Conservation (phyloP, 83 land plant species). For the Picea abies region DNA sequence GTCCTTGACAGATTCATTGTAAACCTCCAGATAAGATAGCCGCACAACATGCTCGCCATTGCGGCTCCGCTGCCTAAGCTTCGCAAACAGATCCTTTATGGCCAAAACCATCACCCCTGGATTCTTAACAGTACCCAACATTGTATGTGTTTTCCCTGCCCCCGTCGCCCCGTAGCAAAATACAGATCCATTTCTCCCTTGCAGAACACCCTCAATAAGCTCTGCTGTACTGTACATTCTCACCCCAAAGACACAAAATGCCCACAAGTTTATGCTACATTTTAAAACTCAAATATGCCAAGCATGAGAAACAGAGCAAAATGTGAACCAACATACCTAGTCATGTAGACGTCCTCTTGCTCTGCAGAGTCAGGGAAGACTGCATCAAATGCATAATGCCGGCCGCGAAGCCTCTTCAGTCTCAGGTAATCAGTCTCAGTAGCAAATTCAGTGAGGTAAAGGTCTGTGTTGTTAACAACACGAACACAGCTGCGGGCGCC, state of each 20-base stretch:
- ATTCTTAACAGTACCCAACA: conserved; percentile 39
- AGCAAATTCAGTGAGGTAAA: conserved; percentile 33
- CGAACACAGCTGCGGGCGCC: conserved; percentile 34
- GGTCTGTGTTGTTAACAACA: conserved; percentile 26
- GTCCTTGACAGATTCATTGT: too few relatives aligned
- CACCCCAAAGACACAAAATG: too few relatives aligned
- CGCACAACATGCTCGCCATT: conserved; percentile 44
- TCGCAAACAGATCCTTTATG: conserved; percentile 42
- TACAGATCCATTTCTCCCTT: conserved; percentile 42
- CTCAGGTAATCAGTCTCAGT: conserved; percentile 45
- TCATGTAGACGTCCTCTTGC: too few relatives aligned
- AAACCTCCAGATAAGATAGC: conserved; percentile 46
- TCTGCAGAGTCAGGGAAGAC: conserved; percentile 17
- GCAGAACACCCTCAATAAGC: conserved; percentile 49
- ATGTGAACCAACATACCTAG: too few relatives aligned
- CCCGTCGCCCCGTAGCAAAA: conserved; percentile 64
- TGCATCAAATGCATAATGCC: conserved; percentile 55
- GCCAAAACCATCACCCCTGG: conserved; percentile 64
- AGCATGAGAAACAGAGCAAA: too few relatives aligned
- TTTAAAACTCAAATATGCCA: too few relatives aligned
- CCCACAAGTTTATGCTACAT: too few relatives aligned
- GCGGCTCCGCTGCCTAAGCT: conserved; percentile 34
- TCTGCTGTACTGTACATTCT: conserved; percentile 56
- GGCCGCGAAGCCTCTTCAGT: conserved; percentile 40
- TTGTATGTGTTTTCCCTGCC: conserved; percentile 58